These are phyloP conservation scores for Claviceps maximensis DNA, from an alignment of 2,329 filamentous ascomycete species.

Conservation along the genomic window DNA sequence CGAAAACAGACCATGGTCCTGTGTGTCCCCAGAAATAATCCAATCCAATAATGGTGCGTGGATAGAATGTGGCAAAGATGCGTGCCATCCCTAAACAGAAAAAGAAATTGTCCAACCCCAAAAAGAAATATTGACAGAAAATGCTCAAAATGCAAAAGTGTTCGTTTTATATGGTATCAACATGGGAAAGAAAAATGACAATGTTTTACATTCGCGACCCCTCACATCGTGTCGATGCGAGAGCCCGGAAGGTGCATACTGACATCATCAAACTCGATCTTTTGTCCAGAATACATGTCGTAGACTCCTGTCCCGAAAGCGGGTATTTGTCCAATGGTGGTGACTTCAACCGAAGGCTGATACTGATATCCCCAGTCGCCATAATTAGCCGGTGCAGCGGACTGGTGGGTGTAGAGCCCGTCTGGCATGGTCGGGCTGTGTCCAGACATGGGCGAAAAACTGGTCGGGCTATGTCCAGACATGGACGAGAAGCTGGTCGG, in stretches of 20 bases:
- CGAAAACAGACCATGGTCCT: constrained; percentile 12
- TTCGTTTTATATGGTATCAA: background rate
- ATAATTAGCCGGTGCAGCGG: constrained; percentile 33
- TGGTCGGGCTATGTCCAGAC: constrained; percentile 42
- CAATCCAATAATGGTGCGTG: constrained; percentile 6
- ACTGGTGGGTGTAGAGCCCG: constrained; percentile 44
- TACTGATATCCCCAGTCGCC: constrained; percentile 45
- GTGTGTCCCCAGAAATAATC: constrained; percentile 19
- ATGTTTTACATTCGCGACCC: background rate
- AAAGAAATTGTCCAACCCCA: background rate
- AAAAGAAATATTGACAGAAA: background rate
- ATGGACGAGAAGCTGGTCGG: constrained; percentile 44
- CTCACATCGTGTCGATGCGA: constrained; percentile 37
- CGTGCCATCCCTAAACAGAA: constrained; percentile 1
- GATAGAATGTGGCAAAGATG: background rate
- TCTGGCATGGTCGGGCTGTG: constrained; percentile 41
- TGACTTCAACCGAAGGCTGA: constrained; percentile 43
- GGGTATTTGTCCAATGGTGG: constrained; percentile 38
- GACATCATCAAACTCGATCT: constrained; percentile 45
- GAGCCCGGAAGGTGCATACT: constrained; percentile 47
- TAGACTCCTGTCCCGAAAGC: constrained; percentile 36
- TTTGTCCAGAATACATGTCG: constrained; percentile 37
- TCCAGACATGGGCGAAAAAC: constrained; percentile 42
- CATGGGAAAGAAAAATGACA: too few relatives aligned
- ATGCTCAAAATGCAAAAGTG: background rate